Percentiles rank a stretch among this genome's conserved stretches.
phyloP scores from a whole-genome alignment of 192 early-diverging fungal genomes.

The Cetraspora pellucida region DNA sequence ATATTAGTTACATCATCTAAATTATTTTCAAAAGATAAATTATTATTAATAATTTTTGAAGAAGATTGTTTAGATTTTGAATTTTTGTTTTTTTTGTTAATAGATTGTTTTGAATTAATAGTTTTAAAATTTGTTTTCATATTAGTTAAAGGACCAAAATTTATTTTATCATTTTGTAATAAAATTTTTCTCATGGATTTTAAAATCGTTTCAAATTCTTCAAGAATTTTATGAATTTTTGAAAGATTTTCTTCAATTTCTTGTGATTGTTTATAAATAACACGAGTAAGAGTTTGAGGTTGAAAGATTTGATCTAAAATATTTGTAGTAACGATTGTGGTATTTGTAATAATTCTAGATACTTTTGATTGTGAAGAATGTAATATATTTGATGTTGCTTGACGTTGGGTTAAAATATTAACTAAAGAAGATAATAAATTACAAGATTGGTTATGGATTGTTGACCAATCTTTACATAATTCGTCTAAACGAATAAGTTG shows the following conservation, averaged over 20 bases:
- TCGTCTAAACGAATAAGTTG: slow-evolving; percentile 2
- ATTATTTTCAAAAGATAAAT: neutral
- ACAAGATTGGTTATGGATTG: slow-evolving; percentile 13
- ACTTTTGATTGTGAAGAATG: neutral
- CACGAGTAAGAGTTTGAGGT: neutral
- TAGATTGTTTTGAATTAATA: neutral
- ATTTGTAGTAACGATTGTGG: neutral
- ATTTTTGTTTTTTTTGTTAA: neutral
- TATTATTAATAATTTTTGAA: neutral
- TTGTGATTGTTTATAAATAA: slow-evolving; percentile 28
- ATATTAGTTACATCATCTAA: neutral
- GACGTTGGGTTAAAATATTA: slow-evolving; percentile 21
- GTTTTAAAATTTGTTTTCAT: neutral
- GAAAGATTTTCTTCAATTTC: slow-evolving; percentile 21
- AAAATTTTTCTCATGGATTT: slow-evolving; percentile 26
- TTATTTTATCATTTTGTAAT: slow-evolving; percentile 3
- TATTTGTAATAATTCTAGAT: neutral
- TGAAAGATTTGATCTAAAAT: neutral
- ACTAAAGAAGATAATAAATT: slow-evolving; percentile 14
- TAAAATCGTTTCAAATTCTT: slow-evolving; percentile 22
- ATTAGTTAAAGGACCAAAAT: neutral
- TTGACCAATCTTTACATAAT: slow-evolving; percentile 25
- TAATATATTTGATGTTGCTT: slow-evolving; percentile 6
- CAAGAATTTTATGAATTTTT: slow-evolving; percentile 3
- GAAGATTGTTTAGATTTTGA: neutral